phyloP scores from a whole-genome alignment of 2,329 filamentous ascomycete species.

The Fusarium setosum region DNA sequence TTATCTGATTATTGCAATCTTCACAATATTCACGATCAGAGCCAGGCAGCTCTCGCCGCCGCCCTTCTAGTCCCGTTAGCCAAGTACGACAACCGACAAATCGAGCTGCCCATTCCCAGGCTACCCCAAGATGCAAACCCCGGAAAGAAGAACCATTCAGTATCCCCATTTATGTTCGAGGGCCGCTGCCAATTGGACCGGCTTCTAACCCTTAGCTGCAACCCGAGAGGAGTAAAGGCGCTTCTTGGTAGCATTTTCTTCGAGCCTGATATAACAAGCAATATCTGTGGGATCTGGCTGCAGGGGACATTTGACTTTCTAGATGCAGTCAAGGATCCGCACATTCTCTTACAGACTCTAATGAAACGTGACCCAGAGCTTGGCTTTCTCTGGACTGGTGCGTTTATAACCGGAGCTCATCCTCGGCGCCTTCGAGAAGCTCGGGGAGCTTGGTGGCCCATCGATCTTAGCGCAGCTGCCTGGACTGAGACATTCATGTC shows the following conservation, averaged over 20 bases:
- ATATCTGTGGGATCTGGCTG: neutral
- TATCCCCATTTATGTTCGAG: neutral
- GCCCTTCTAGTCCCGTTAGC: neutral
- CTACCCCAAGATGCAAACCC: neutral
- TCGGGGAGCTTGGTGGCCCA: slow-evolving; percentile 13
- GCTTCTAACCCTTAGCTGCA: neutral
- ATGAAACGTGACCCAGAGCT: slow-evolving; percentile 24
- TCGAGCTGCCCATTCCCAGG: neutral
- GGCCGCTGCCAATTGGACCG: neutral
- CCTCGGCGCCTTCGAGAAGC: slow-evolving; percentile 2
- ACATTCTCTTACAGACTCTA: slow-evolving; percentile 7
- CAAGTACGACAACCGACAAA: neutral
- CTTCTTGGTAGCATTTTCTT: neutral
- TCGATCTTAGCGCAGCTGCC: slow-evolving; percentile 19
- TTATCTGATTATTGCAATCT: neutral
- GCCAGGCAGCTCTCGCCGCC: neutral
- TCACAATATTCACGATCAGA: neutral
- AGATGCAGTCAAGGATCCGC: neutral
- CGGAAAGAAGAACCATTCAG: neutral
- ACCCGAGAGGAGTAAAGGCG: neutral
- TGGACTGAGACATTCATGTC: slow-evolving; percentile 24
- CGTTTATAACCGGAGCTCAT: slow-evolving; percentile 23
- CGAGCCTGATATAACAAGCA: neutral
- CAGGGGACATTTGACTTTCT: neutral
- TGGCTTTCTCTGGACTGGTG: slow-evolving; percentile 27